phyloP scores from a whole-genome alignment of 1,284 basidiomycete genomes.

The Leucoagaricus sp. region DNA sequence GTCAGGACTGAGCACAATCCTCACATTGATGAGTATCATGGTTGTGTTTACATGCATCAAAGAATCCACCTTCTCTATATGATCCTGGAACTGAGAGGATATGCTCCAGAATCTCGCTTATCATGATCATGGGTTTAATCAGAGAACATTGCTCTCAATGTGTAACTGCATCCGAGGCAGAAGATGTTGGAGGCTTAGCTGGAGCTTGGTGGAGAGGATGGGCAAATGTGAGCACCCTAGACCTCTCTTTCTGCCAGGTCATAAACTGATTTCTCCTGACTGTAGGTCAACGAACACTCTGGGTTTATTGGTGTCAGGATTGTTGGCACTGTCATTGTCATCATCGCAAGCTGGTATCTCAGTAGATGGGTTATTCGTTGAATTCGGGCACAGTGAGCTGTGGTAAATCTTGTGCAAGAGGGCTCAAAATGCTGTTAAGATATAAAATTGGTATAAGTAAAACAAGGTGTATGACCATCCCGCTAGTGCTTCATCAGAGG shows the following conservation, averaged over 20 bases:
- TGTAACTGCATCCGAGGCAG: conserved; percentile 60
- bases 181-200: conserved; percentile 71
- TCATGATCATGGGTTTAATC: conserved; percentile 84
- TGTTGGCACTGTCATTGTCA: conserved; percentile 67
- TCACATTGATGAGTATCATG: conserved; percentile 82
- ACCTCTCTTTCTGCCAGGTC: conserved; percentile 2
- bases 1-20: conserved; percentile 76
- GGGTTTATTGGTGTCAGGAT: conserved; percentile 87
- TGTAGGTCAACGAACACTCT: conserved; percentile 74
- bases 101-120: conserved; percentile 70
- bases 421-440: background rate
- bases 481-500: background rate
- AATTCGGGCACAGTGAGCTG: background rate
- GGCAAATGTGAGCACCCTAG: conserved; percentile 55
- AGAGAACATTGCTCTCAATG: conserved; percentile 74
- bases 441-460: no score
- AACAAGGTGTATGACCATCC: no score
- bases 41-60: conserved; percentile 72
- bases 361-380: conserved; percentile 27
- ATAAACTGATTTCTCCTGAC: background rate
- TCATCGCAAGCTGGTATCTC: conserved; percentile 61
- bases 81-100: background rate
- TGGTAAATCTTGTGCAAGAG: background rate
- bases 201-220: conserved; percentile 87
- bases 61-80: background rate